phyloP scores from a whole-genome alignment of 23 red algal genomes.

The Gracilaria domingensis region DNA sequence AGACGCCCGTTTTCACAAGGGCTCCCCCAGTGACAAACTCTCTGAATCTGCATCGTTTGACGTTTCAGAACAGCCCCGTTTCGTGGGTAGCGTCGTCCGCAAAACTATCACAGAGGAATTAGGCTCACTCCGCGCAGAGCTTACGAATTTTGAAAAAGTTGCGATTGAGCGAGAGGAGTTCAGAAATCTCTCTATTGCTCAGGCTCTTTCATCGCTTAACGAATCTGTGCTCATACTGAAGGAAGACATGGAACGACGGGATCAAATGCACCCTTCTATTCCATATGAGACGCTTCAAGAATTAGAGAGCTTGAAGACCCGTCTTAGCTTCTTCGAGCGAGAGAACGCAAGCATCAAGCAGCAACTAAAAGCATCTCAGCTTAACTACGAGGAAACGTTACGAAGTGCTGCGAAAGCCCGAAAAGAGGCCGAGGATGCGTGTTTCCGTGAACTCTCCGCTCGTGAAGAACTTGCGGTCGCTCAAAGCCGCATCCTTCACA shows the following conservation, averaged over 20 bases:
- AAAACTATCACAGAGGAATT: slow-evolving; percentile 14
- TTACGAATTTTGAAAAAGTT: slow-evolving; percentile 14
- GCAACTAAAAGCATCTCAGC: slow-evolving; percentile 1
- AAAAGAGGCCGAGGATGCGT: slow-evolving; percentile 31
- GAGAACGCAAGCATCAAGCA: slow-evolving; percentile 48
- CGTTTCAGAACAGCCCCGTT: background rate
- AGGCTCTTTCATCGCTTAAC: slow-evolving; percentile 33
- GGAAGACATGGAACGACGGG: slow-evolving; percentile 16
- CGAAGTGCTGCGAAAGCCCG: slow-evolving; percentile 13
- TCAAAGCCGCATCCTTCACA: background rate
- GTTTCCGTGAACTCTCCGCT: slow-evolving; percentile 2
- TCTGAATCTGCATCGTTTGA: background rate
- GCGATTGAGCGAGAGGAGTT: slow-evolving; percentile 38
- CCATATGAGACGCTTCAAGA: slow-evolving; percentile 40
- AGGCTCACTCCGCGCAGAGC: slow-evolving; percentile 30
- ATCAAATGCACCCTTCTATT: slow-evolving; percentile 13
- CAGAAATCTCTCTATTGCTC: slow-evolving; percentile 32
- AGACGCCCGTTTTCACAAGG: background rate
- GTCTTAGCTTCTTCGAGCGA: slow-evolving; percentile 22
- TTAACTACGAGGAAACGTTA: slow-evolving; percentile 38
- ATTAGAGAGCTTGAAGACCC: slow-evolving; percentile 25
- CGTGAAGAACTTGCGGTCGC: slow-evolving; percentile 43
- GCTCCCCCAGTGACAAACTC: background rate
- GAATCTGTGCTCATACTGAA: slow-evolving; percentile 8
- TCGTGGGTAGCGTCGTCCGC: background rate